Percentiles rank a stretch among this genome's conserved stretches.
These are phyloP conservation scores for Pyrenochaeta sp. DNA, from an alignment of 2,329 filamentous ascomycete species.

Conservation along the genomic window DNA sequence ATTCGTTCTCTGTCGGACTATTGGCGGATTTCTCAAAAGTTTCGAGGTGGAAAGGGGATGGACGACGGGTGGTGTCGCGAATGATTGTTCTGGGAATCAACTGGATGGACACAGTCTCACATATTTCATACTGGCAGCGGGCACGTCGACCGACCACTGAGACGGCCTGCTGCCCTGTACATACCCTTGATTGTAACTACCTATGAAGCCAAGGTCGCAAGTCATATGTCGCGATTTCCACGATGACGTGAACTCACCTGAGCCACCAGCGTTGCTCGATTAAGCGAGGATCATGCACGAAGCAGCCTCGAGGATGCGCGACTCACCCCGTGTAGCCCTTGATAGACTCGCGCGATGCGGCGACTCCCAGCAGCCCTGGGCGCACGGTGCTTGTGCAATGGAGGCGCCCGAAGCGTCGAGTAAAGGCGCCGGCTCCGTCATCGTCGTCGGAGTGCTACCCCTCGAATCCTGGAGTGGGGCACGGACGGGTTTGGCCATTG, in stretches of 20 bases:
- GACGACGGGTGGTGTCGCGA: constrained; percentile 1
- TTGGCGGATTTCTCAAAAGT: constrained; percentile 37
- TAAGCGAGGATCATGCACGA: constrained; percentile 16
- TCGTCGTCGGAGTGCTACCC: constrained; percentile 20
- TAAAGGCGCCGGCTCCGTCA: constrained; percentile 20
- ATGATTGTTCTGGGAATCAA: constrained; percentile 6
- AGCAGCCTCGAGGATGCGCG: constrained; percentile 3
- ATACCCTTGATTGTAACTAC: too few species aligned
- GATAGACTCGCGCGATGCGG: not conserved
- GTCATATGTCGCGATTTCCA: constrained; percentile 7
- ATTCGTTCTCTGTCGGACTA: constrained; percentile 1
- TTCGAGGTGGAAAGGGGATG: constrained; percentile 14
- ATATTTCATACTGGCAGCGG: constrained; percentile 12
- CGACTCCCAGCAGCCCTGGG: not conserved
- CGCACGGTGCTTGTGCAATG: not conserved
- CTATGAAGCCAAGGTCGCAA: constrained; percentile 17
- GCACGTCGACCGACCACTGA: constrained; percentile 14
- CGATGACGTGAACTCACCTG: constrained; percentile 25
- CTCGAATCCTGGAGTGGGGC: constrained; percentile 11
- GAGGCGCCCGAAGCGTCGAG: constrained; percentile 9
- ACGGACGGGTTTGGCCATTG: constrained; percentile 20
- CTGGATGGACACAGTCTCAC: not conserved
- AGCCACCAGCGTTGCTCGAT: constrained; percentile 4
- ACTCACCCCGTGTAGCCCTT: not conserved
- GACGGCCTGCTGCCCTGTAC: constrained; percentile 25